phyloP scores from a whole-genome alignment of 164 flowering plant species.

The Tetrastigma voinierianum region DNA sequence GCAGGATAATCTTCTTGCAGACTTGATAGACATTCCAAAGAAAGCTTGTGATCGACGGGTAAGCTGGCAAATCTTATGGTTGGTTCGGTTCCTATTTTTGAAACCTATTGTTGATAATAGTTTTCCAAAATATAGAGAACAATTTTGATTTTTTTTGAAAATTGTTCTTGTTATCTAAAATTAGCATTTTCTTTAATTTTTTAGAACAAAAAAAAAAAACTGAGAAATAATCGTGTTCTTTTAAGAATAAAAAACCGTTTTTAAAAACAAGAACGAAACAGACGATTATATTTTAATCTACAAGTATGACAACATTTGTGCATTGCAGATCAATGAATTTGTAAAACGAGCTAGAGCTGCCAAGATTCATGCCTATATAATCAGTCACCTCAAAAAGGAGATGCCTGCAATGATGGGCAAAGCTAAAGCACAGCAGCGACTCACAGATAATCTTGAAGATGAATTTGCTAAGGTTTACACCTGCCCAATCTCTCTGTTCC shows the following conservation, averaged over 20 bases:
- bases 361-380: conserved; percentile 95
- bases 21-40: conserved; percentile 88
- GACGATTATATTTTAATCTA: too few relatives aligned
- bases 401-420: conserved; percentile 99
- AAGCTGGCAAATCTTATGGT: conserved; percentile 13
- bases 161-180: too few relatives aligned
- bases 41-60: conserved; percentile 97
- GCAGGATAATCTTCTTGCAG: conserved; percentile 86
- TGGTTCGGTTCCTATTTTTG: background rate
- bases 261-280: too few relatives aligned
- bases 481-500: background rate
- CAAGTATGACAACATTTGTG: background rate
- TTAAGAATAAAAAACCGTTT: too few relatives aligned
- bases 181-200: too few relatives aligned
- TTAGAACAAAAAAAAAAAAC: too few relatives aligned
- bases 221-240: too few relatives aligned
- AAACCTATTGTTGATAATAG: background rate
- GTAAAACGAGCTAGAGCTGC: conserved; percentile 99
- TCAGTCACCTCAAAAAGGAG: conserved; percentile 92
- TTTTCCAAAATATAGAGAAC: too few relatives aligned
- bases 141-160: too few relatives aligned
- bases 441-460: conserved; percentile 77
- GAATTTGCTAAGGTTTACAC: conserved; percentile 76
- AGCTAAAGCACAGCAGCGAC: conserved; percentile 80
- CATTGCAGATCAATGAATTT: conserved; percentile 89